Conservation (phyloP, 148 eudicot genomes). For the Rhododendron williamsianum region DNA sequence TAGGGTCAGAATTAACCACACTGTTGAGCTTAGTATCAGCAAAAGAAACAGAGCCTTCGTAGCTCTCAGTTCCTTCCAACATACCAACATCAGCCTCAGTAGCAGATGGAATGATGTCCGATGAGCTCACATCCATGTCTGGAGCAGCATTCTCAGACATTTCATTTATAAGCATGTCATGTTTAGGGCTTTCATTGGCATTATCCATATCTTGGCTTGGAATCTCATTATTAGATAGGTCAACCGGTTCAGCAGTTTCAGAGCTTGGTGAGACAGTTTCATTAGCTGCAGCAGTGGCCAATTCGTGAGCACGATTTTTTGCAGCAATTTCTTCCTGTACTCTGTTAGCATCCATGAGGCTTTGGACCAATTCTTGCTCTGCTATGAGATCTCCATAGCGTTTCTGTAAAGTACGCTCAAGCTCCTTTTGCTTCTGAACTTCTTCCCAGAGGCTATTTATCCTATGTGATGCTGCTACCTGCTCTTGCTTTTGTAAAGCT, state of each 20-base stretch:
- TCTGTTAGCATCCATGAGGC: conserved; percentile 41
- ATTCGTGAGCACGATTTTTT: conserved; percentile 32
- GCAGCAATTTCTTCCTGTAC: conserved; percentile 50
- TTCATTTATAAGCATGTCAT: conserved; percentile 20
- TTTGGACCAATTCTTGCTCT: conserved; percentile 53
- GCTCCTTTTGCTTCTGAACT: conserved; percentile 93
- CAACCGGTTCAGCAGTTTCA: conserved; percentile 23
- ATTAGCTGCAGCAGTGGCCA: conserved; percentile 27
- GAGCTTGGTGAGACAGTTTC: conserved; percentile 17
- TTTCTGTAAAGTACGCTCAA: conserved; percentile 72
- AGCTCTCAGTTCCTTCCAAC: background rate
- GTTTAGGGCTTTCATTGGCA: conserved; percentile 16
- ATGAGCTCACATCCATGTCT: background rate
- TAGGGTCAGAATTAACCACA: background rate
- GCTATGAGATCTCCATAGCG: conserved; percentile 60
- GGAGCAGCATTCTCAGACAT: conserved; percentile 11
- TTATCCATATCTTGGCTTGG: conserved; percentile 13
- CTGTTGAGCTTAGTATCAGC: background rate
- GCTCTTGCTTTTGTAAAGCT: conserved; percentile 87
- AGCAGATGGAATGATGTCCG: background rate
- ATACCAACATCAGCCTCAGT: background rate
- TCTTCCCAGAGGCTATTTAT: conserved; percentile 89
- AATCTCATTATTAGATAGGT: conserved; percentile 18
- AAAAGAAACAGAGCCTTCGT: conserved; percentile 1
- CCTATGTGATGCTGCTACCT: conserved; percentile 69